Evolutionary conservation across 108 stramenopile species (phyloP), one percentile per base, ranked within the genome.

Genomic region (Cyclotella distinguenda): DNA sequence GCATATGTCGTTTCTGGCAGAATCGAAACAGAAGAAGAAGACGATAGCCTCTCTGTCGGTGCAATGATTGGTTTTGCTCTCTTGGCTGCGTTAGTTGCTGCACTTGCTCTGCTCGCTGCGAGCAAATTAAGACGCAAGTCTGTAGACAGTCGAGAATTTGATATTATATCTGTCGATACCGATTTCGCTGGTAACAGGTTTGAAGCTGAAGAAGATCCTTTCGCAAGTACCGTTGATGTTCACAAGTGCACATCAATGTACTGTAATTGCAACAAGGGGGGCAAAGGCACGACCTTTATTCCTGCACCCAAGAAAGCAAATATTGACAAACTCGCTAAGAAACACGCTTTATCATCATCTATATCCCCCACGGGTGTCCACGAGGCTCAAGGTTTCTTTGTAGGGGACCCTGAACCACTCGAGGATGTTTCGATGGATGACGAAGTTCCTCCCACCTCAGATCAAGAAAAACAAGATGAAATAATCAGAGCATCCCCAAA

Each of bases 201-300:
- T 33, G 64, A 31, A 15, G 16, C 40, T 33, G 49, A 43, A 8
- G 40, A 64, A 13, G 61, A 72, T 58, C 72, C 63, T 5, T 72
- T 62, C 47, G 56, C 72, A 7, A 72, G 48, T 39, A 72, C 72
- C n/a, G 61, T 64, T 50, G 72, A 72, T 72, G 72, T 72, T 18
- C 72, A 72, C 38, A 64, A 64, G 57, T 72, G 72, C 34, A 59
- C 72, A 1, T 64, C 63, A 3, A 72, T 63, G 33, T 56, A 63
- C 49, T 72, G 63, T 23, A 65, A 49, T 50, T 72, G 72, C 52
- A 72, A 72, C 40, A 58, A 51, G 12, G 56, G 38, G 19, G 31
- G 51, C 15, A 40, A 16, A 10, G 57, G 56, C n/a, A 57, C 64
- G 5, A 64, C 56, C 32, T 72, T 72, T 28, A 57, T 59, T 43